Percentiles rank a stretch among this genome's conserved stretches.
Evolutionary conservation across 257 asterid species (phyloP).

Genomic region (Euphrasia confusa): DNA sequence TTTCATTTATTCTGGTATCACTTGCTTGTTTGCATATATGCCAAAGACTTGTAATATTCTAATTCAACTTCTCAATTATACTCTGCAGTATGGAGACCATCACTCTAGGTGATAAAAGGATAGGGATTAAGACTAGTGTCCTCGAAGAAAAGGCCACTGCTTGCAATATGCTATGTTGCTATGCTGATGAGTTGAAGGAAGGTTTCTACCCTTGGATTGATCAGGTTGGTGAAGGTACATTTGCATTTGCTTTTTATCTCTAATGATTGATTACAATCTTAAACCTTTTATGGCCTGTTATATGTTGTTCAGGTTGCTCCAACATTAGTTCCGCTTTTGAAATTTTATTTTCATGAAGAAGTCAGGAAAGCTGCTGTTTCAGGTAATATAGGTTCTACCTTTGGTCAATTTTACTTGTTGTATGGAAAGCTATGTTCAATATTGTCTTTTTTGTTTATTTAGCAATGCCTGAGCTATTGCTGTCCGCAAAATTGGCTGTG

Average conservation of each 20-base stretch:
- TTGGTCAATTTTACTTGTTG: background rate
- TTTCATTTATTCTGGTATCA: background rate
- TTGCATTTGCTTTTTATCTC: constrained; percentile 22
- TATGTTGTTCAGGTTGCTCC: constrained; percentile 75
- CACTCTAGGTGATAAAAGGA: constrained; percentile 93
- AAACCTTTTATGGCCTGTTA: constrained; percentile 21
- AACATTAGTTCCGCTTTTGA: constrained; percentile 80
- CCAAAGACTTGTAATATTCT: background rate
- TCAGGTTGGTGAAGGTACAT: constrained; percentile 58
- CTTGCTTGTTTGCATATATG: background rate
- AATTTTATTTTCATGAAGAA: constrained; percentile 97
- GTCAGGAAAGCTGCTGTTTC: constrained; percentile 98
- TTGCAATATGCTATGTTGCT: constrained; percentile 97
- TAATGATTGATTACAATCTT: constrained; percentile 17
- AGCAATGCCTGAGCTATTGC: constrained; percentile 97
- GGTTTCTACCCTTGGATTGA: constrained; percentile 99
- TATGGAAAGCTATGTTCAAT: constrained; percentile 10
- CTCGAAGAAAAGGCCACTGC: constrained; percentile 98
- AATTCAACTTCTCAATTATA: constrained; percentile 12
- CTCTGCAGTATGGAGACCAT: constrained; percentile 89
- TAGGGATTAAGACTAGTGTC: constrained; percentile 93
- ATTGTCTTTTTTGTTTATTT: constrained; percentile 20
- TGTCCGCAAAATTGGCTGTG: constrained; percentile 89
- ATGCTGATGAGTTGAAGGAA: constrained; percentile 96
- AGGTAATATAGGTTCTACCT: constrained; percentile 44